phyloP scores from a whole-genome alignment of 495 filamentous ascomycete species.

The Friedmanniomyces simplex region DNA sequence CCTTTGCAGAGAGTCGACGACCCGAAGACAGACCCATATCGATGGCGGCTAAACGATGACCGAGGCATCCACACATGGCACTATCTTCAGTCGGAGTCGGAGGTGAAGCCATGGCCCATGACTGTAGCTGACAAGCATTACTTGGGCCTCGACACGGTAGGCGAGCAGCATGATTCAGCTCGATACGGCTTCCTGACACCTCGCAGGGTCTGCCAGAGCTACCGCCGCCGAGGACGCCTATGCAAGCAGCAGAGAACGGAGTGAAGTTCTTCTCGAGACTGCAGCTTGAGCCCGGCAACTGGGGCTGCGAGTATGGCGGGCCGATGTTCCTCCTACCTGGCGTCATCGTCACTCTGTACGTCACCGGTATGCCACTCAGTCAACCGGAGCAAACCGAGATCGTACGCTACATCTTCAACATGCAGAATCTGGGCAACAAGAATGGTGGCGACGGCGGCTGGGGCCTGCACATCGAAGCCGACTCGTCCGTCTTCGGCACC shows the following conservation, averaged over 20 bases:
- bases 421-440: constrained; percentile 59
- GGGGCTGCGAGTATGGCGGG: constrained; percentile 95
- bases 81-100: constrained; percentile 72
- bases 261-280: constrained; percentile 82
- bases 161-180: neutral
- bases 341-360: constrained; percentile 77
- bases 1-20: neutral
- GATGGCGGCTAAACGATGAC: constrained; percentile 81
- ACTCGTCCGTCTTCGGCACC: constrained; percentile 85
- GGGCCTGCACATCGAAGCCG: constrained; percentile 94
- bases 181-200: neutral
- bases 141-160: constrained; percentile 60
- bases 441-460: constrained; percentile 86
- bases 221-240: constrained; percentile 60
- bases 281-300: constrained; percentile 80
- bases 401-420: constrained; percentile 82
- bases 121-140: constrained; percentile 72
- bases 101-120: constrained; percentile 71
- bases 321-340: constrained; percentile 81
- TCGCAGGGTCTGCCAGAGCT: constrained; percentile 38
- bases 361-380: constrained; percentile 80
- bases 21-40: constrained; percentile 55
- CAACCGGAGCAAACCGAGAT: constrained; percentile 77
- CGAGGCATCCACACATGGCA: constrained; percentile 84
- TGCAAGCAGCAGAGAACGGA: constrained; percentile 70